Conservation (phyloP, 805 yeast genomes). For the Priceomyces haplophilus region DNA sequence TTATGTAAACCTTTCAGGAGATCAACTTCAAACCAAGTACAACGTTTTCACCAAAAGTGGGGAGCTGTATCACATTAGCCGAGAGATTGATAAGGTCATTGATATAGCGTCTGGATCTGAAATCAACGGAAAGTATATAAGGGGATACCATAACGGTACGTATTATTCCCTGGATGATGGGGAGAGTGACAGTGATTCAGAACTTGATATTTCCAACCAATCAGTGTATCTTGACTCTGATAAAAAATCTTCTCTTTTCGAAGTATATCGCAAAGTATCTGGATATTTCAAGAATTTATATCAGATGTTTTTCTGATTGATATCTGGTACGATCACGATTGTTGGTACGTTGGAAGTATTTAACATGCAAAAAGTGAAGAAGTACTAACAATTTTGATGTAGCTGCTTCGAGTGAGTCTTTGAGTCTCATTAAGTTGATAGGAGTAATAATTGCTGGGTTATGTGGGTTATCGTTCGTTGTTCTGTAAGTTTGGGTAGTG, state of each 20-base stretch:
- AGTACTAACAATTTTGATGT: not conserved
- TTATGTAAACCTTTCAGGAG: conserved; percentile 43
- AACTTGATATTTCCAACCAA: not conserved
- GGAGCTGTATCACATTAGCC: conserved; percentile 21
- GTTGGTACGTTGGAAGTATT: conserved; percentile 2
- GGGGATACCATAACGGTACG: conserved; percentile 38
- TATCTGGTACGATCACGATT: not conserved
- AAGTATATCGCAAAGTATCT: not conserved
- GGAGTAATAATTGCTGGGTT: not conserved
- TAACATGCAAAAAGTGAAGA: not conserved
- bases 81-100: conserved; percentile 18
- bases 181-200: conserved; percentile 1
- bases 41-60: conserved; percentile 47
- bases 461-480: not conserved
- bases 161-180: conserved; percentile 28
- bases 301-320: not conserved
- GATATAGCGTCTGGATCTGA: conserved; percentile 16
- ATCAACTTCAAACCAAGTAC: conserved; percentile 42
- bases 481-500: not conserved
- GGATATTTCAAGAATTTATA: conserved; percentile 1
- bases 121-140: conserved; percentile 15
- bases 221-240: not conserved
- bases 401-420: conserved; percentile 1
- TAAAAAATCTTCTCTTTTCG: not conserved
- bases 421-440: not conserved